Evolutionary conservation across 768 basidiomycete species (phyloP).

Genomic region (Kondoa subrosea): DNA sequence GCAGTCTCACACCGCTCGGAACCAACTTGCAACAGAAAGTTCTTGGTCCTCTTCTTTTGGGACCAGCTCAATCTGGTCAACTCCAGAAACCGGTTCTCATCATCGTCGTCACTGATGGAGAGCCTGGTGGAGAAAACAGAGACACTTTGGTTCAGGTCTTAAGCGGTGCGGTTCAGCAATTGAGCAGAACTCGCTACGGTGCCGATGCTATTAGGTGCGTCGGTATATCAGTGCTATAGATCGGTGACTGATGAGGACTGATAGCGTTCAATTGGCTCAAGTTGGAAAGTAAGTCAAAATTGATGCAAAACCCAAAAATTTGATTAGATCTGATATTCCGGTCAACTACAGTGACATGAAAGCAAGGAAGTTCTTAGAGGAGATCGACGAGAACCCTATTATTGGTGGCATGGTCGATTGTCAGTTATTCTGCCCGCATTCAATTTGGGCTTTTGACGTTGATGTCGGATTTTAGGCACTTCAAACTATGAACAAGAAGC

Average conservation of each 20-base stretch:
- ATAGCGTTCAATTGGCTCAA: constrained; percentile 28
- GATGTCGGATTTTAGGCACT: constrained; percentile 1
- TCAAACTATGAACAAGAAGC: constrained; percentile 22
- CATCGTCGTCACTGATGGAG: constrained; percentile 29
- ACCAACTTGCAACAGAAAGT: constrained; percentile 34
- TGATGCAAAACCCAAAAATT: background rate
- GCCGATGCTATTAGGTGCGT: constrained; percentile 32
- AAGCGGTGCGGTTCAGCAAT: constrained; percentile 28
- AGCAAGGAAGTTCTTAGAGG: constrained; percentile 31
- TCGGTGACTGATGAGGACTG: too few relatives aligned
- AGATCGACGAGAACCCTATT: constrained; percentile 32
- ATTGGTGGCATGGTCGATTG: constrained; percentile 34
- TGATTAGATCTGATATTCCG: constrained; percentile 25
- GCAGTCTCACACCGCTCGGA: constrained; percentile 33
- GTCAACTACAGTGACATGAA: constrained; percentile 32
- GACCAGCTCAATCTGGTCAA: constrained; percentile 29
- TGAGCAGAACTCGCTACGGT: constrained; percentile 28
- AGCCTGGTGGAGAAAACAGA: constrained; percentile 27
- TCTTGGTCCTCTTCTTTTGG: constrained; percentile 34
- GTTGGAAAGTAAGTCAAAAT: background rate
- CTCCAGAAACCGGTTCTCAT: constrained; percentile 36
- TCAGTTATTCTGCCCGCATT: constrained; percentile 29
- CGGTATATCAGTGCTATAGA: too few relatives aligned
- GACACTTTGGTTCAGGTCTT: constrained; percentile 32
- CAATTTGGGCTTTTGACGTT: constrained; percentile 19